phyloP scores from a whole-genome alignment of 108 stramenopile genomes.

The Cyclotella cryptica region DNA sequence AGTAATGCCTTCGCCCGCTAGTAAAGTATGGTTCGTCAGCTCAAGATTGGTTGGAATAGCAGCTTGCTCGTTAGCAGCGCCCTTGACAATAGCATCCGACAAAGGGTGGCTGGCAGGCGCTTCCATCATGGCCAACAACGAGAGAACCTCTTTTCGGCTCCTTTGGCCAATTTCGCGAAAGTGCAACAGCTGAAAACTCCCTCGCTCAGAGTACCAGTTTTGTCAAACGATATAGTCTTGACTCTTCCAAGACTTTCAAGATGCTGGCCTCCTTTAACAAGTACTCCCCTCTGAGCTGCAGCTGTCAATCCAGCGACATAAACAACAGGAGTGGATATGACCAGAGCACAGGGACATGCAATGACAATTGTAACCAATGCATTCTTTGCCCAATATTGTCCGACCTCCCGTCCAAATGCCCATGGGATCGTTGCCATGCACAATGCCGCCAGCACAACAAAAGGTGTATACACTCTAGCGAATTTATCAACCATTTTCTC shows the following conservation, averaged over 20 bases:
- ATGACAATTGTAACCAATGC: slow-evolving; percentile 83
- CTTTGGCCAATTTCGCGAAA: slow-evolving; percentile 42
- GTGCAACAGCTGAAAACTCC: slow-evolving; percentile 74
- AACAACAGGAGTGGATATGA: slow-evolving; percentile 87
- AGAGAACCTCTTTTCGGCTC: slow-evolving; percentile 53
- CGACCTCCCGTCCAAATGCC: slow-evolving; percentile 67
- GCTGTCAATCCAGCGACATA: slow-evolving; percentile 88
- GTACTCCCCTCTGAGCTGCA: slow-evolving; percentile 82
- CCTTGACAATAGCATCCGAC: slow-evolving; percentile 70
- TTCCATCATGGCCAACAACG: slow-evolving; percentile 75
- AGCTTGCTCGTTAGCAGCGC: slow-evolving; percentile 64
- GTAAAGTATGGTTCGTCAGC: slow-evolving; percentile 58
- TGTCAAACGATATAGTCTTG: slow-evolving; percentile 74
- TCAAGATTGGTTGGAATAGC: slow-evolving; percentile 41
- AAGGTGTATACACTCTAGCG: slow-evolving; percentile 79
- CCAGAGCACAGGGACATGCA: slow-evolving; percentile 87
- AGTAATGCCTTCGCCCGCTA: slow-evolving; percentile 75
- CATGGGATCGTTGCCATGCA: slow-evolving; percentile 83
- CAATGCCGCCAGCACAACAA: slow-evolving; percentile 63
- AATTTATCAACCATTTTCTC: slow-evolving; percentile 85
- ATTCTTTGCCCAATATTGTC: slow-evolving; percentile 63
- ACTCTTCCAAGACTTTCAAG: slow-evolving; percentile 75
- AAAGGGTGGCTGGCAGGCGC: slow-evolving; percentile 75
- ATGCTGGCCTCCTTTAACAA: slow-evolving; percentile 81
- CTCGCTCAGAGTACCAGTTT: slow-evolving; percentile 85